phyloP scores from a whole-genome alignment of 768 basidiomycete genomes.

The Kwoniella sp. region DNA sequence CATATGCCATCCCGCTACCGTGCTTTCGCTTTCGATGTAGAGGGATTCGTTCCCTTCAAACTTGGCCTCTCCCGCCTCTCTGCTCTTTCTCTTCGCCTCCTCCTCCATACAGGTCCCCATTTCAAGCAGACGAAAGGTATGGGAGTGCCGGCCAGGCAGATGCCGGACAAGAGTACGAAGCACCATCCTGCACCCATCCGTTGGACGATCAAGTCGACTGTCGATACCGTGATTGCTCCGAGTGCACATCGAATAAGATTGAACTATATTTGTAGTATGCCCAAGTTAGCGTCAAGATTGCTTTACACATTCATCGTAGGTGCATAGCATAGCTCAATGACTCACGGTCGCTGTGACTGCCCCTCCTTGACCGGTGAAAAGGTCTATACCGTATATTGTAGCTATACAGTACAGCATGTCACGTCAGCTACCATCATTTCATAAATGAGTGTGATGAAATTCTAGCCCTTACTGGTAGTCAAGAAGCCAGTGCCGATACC shows the following conservation, averaged over 20 bases:
- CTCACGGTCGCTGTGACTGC: slow-evolving; percentile 53
- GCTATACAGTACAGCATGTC: slow-evolving; percentile 21
- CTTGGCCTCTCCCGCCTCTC: slow-evolving; percentile 1
- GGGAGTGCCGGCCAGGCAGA: slow-evolving; percentile 36
- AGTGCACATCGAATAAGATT: slow-evolving; percentile 53
- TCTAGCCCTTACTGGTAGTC: slow-evolving; percentile 26
- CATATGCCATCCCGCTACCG: background rate
- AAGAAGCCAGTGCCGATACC: slow-evolving; percentile 39
- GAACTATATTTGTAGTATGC: slow-evolving; percentile 31
- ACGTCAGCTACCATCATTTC: slow-evolving; percentile 11
- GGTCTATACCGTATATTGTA: slow-evolving; percentile 52
- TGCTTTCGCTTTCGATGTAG: background rate
- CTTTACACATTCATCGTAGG: slow-evolving; percentile 13
- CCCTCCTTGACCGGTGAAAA: slow-evolving; percentile 54
- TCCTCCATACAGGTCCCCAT: slow-evolving; percentile 18
- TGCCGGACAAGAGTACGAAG: slow-evolving; percentile 46
- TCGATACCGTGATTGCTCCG: slow-evolving; percentile 47
- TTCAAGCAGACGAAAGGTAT: slow-evolving; percentile 35
- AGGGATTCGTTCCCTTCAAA: background rate
- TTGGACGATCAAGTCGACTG: slow-evolving; percentile 35
- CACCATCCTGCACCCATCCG: slow-evolving; percentile 50
- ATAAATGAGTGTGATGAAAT: background rate
- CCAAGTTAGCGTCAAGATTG: background rate
- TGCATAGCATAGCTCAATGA: slow-evolving; percentile 29
- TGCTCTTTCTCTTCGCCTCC: slow-evolving; percentile 16